phyloP scores from a whole-genome alignment of 345 rosid genomes.

The Syzygium oleosum region DNA sequence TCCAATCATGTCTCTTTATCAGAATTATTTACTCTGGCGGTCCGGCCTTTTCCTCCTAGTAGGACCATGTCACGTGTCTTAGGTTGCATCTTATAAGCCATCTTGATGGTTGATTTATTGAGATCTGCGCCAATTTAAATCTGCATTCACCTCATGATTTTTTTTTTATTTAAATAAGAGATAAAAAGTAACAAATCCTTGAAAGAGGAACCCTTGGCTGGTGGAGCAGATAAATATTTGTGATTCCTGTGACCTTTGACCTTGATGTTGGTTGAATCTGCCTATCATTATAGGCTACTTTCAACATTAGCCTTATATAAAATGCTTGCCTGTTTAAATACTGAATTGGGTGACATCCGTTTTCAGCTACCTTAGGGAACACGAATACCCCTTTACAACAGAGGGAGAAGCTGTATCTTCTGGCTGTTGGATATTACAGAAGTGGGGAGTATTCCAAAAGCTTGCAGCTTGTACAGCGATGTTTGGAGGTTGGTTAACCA shows the following conservation, averaged over 20 bases:
- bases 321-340: background rate
- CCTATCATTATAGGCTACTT: background rate
- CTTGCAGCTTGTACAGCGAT: constrained; percentile 56
- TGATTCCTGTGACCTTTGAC: background rate
- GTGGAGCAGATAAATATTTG: background rate
- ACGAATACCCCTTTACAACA: constrained; percentile 29
- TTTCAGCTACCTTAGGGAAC: constrained; percentile 30
- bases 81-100: background rate
- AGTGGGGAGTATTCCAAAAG: constrained; percentile 58
- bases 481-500: constrained; percentile 41
- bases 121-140: background rate
- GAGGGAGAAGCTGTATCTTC: constrained; percentile 72
- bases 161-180: background rate
- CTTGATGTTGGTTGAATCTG: background rate
- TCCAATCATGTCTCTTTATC: background rate
- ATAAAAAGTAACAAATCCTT: background rate
- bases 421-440: constrained; percentile 72
- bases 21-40: background rate
- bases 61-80: background rate
- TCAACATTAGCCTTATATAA: background rate
- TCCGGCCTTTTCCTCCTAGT: background rate
- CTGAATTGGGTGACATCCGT: background rate
- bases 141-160: background rate
- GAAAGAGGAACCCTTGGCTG: background rate
- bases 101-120: background rate